These are phyloP conservation scores for Viridothelium virens DNA, from an alignment of 495 filamentous ascomycete species.

Conservation along the genomic window DNA sequence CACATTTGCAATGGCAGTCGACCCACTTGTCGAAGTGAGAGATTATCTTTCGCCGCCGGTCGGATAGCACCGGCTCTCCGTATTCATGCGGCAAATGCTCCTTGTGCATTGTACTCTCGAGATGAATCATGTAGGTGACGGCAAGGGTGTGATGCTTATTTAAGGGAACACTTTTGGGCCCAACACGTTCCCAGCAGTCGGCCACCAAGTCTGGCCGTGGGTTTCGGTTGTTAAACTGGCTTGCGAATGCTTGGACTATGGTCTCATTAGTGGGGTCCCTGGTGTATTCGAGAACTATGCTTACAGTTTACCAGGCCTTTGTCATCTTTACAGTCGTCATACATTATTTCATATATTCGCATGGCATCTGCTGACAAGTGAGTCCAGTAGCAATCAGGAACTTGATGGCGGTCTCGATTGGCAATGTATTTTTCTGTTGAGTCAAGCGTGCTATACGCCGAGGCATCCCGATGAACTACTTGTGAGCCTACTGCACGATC, in stretches of 20 bases:
- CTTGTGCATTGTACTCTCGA: slow-evolving; percentile 12
- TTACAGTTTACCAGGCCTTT: slow-evolving; percentile 10
- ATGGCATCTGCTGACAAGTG: slow-evolving; percentile 2
- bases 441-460: slow-evolving; percentile 10
- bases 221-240: slow-evolving; percentile 10
- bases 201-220: not conserved
- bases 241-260: not conserved
- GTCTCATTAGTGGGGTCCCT: not conserved
- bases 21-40: slow-evolving; percentile 8
- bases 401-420: slow-evolving; percentile 7
- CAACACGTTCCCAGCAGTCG: slow-evolving; percentile 10
- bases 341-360: slow-evolving; percentile 12
- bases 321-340: slow-evolving; percentile 3
- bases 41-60: slow-evolving; percentile 3
- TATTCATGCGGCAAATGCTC: not conserved
- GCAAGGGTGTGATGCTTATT: slow-evolving; percentile 6
- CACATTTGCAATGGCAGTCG: slow-evolving; percentile 12
- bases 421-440: slow-evolving; percentile 8
- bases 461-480: not conserved
- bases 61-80: not conserved
- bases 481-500: not conserved
- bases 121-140: slow-evolving; percentile 14
- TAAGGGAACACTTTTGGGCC: not conserved
- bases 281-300: not conserved
- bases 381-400: slow-evolving; percentile 13